Conservation (phyloP, 2,329 filamentous ascomycete genomes). For the Thermothelomyces thermophilus region DNA sequence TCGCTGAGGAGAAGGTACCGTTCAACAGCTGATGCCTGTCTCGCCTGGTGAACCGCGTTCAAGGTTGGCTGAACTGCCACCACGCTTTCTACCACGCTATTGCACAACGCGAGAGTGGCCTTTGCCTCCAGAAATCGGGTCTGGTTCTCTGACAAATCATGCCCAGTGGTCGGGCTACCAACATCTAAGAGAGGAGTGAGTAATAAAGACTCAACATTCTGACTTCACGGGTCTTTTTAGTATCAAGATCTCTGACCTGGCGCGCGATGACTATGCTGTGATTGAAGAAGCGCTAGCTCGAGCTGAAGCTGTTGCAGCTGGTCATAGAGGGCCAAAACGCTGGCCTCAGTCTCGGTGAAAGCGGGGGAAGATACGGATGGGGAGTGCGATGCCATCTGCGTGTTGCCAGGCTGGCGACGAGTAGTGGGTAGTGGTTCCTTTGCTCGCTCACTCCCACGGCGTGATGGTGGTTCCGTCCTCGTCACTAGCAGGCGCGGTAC, state of each 20-base stretch:
- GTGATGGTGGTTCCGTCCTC: too few relatives aligned
- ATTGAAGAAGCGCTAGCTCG: constrained; percentile 60
- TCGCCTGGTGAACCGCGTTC: constrained; percentile 66
- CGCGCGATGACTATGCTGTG: constrained; percentile 33
- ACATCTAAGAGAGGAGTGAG: constrained; percentile 8
- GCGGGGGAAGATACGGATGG: constrained; percentile 34
- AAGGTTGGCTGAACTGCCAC: constrained; percentile 68
- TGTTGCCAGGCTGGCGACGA: neutral
- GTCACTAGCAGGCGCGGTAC: too few relatives aligned
- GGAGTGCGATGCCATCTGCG: constrained; percentile 9
- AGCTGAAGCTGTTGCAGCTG: constrained; percentile 63
- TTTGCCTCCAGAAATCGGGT: constrained; percentile 62
- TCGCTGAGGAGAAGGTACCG: constrained; percentile 41
- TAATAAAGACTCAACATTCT: neutral
- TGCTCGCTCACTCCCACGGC: too few relatives aligned
- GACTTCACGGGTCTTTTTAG: neutral
- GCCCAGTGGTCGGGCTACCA: constrained; percentile 29
- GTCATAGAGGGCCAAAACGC: constrained; percentile 64
- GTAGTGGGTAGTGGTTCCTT: neutral
- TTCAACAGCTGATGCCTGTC: constrained; percentile 58
- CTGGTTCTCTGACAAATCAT: constrained; percentile 53
- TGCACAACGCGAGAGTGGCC: constrained; percentile 62
- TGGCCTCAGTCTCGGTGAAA: constrained; percentile 60
- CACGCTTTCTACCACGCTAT: constrained; percentile 61
- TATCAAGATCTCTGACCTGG: neutral